These are phyloP conservation scores for Lodderomyces oxycetoniae DNA, from an alignment of 1,139 yeast species.

Conservation along the genomic window DNA sequence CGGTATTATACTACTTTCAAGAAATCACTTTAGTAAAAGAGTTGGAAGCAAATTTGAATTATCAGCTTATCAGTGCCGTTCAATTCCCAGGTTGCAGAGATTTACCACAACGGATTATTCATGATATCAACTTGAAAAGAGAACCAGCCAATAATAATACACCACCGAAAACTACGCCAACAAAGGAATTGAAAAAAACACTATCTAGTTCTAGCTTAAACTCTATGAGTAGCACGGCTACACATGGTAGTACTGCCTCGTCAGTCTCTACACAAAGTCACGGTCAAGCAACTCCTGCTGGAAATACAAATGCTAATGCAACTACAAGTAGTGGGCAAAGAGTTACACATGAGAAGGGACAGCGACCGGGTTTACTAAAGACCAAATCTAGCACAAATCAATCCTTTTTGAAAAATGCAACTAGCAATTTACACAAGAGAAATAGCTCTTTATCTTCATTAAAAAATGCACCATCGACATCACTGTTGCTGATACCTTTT, in stretches of 20 bases:
- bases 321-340: not conserved
- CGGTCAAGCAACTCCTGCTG: not conserved
- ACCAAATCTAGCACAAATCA: conserved; percentile 27
- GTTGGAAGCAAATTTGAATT: conserved; percentile 61
- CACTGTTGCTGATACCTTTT: conserved; percentile 2
- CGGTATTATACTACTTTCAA: conserved; percentile 55
- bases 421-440: conserved; percentile 17
- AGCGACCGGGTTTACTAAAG: conserved; percentile 32
- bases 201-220: conserved; percentile 16
- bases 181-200: conserved; percentile 22
- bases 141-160: conserved; percentile 1
- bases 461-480: conserved; percentile 4
- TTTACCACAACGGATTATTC: conserved; percentile 23
- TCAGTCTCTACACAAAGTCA: not conserved
- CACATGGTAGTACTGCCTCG: conserved; percentile 3
- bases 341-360: conserved; percentile 10
- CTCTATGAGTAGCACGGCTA: conserved; percentile 3
- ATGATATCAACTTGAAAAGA: conserved; percentile 9
- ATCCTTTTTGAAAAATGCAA: conserved; percentile 12
- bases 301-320: not conserved
- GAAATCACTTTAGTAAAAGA: conserved; percentile 64
- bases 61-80: conserved; percentile 57
- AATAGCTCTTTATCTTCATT: conserved; percentile 15
- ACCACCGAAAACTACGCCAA: conserved; percentile 18
- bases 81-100: conserved; percentile 50